Conservation (phyloP, 495 filamentous ascomycete genomes). For the Talaromyces wortmannii region DNA sequence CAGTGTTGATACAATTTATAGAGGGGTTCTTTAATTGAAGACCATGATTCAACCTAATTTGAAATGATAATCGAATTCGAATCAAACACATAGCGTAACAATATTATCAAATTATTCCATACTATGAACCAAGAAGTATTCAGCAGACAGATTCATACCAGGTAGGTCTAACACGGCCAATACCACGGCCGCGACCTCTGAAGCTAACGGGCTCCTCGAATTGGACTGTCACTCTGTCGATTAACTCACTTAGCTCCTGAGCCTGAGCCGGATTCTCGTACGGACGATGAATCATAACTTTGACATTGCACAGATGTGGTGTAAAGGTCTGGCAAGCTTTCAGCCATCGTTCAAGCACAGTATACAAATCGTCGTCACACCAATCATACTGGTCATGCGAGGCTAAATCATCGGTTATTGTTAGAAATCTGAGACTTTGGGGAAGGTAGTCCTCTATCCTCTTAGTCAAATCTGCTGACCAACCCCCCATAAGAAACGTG, state of each 20-base stretch:
- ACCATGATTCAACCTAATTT: background rate
- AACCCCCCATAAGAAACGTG: slow-evolving; percentile 10
- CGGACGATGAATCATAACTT: background rate
- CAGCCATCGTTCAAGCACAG: slow-evolving; percentile 8
- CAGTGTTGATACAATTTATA: background rate
- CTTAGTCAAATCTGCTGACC: slow-evolving; percentile 3
- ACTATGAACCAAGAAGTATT: background rate
- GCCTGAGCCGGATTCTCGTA: background rate
- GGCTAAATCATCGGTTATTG: slow-evolving; percentile 11
- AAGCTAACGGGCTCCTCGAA: background rate
- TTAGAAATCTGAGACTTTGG: slow-evolving; percentile 6
- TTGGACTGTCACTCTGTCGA: background rate
- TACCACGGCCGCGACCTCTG: background rate
- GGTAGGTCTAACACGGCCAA: background rate
- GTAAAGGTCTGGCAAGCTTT: slow-evolving; percentile 8
- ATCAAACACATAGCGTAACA: too few species aligned
- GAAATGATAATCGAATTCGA: background rate
- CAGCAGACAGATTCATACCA: background rate
- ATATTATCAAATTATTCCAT: too few species aligned
- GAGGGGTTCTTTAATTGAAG: background rate
- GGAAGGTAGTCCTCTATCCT: slow-evolving; percentile 9
- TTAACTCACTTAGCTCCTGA: slow-evolving; percentile 1
- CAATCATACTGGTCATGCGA: slow-evolving; percentile 6
- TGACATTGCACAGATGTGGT: slow-evolving; percentile 6
- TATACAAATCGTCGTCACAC: slow-evolving; percentile 3